Evolutionary conservation across 2,329 filamentous ascomycete genomes (phyloP).

Genomic region (Phialophora expanda): DNA sequence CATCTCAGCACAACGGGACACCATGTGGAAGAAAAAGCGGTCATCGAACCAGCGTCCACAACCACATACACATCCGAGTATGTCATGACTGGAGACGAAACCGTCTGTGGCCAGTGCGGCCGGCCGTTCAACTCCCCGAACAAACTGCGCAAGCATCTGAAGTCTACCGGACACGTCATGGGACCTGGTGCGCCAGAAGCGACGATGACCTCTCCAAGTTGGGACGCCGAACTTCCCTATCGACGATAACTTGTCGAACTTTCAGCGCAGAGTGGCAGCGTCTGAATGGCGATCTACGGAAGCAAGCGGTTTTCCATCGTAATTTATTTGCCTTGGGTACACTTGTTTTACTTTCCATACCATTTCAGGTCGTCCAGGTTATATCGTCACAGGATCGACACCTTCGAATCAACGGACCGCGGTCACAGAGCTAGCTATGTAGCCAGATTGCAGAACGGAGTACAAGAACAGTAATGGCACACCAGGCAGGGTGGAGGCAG

Average conservation of each 20-base stretch:
- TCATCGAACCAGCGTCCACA: not conserved
- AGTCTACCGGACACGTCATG: not conserved
- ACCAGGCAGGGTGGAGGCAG: too few species aligned
- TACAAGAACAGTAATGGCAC: too few species aligned
- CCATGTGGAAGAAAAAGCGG: not conserved
- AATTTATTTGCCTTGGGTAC: too few species aligned
- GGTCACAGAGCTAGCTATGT: too few species aligned
- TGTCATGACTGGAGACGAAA: conserved; percentile 3
- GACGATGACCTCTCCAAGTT: not conserved
- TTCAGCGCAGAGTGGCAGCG: too few species aligned
- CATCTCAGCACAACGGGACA: not conserved
- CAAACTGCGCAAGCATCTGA: conserved; percentile 2
- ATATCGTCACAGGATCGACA: too few species aligned
- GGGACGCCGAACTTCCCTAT: not conserved
- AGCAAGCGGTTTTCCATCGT: too few species aligned
- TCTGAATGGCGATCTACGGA: too few species aligned
- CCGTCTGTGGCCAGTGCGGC: not conserved
- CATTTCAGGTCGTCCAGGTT: too few species aligned
- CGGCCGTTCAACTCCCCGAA: not conserved
- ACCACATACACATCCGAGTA: not conserved
- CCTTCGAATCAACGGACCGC: too few species aligned
- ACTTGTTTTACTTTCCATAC: too few species aligned
- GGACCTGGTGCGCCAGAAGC: not conserved
- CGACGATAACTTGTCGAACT: not conserved
- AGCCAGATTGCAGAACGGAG: too few species aligned